Percentiles rank a stretch among this genome's conserved stretches.
Evolutionary conservation across 2,329 filamentous ascomycete genomes (phyloP).

Genomic region (Alternaria incomplexa): DNA sequence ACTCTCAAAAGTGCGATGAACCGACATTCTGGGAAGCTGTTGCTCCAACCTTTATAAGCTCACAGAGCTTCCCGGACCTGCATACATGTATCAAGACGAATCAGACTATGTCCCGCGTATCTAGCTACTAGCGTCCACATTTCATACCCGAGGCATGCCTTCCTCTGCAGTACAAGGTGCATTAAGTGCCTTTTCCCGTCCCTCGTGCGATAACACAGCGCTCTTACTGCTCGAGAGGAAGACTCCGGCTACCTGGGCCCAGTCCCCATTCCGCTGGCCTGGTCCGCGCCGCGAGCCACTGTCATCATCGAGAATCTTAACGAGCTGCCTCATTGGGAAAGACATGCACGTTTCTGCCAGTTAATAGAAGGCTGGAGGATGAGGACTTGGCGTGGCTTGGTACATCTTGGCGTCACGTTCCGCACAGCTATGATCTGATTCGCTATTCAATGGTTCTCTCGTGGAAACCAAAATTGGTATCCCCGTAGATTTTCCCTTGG

Average conservation of each 20-base stretch:
- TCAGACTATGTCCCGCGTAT: constrained; percentile 3
- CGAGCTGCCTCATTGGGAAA: constrained; percentile 35
- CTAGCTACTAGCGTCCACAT: constrained; percentile 20
- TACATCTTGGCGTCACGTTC: constrained; percentile 33
- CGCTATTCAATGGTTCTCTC: constrained; percentile 2
- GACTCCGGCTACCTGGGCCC: constrained; percentile 25
- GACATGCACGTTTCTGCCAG: constrained; percentile 17
- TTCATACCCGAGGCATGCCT: constrained; percentile 17
- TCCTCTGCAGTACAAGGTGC: constrained; percentile 11
- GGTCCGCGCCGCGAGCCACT: constrained; percentile 27
- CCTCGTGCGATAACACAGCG: constrained; percentile 35
- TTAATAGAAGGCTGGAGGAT: constrained; percentile 8
- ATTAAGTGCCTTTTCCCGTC: constrained; percentile 22
- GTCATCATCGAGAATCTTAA: constrained; percentile 22
- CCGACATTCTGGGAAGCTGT: constrained; percentile 18
- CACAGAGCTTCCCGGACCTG: constrained; percentile 29
- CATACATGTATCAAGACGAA: constrained; percentile 19
- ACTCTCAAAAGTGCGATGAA: constrained; percentile 28
- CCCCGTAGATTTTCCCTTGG: constrained; percentile 20
- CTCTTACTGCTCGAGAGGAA: constrained; percentile 40
- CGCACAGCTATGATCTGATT: constrained; percentile 21
- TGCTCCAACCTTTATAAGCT: constrained; percentile 38
- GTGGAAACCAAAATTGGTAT: neutral
- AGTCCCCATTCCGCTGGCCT: constrained; percentile 23
- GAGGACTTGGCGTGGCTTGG: constrained; percentile 6